Base-by-base conservation (phyloP, 2,329 filamentous ascomycete genomes). In the Helotiales sp. region DNA sequence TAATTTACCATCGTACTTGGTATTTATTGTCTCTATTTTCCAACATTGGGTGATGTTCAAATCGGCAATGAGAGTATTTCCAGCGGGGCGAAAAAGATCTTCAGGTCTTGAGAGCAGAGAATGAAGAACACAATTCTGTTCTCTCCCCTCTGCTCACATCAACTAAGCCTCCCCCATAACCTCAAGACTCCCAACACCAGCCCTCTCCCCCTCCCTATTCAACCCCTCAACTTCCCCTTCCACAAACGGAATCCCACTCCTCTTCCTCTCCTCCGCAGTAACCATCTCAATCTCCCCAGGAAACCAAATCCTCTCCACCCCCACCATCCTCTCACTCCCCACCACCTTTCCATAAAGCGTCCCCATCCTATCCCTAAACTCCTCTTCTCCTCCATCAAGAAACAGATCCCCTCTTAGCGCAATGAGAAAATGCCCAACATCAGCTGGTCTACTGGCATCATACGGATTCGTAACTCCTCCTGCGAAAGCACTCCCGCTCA, bases 401-500 rank as follows among this genome's bases (percentile, higher is more conserved):
- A 92, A 92, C 19, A 92, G 74, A 65, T 92, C 88, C 0, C 89
- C 88, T 69, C 89, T 90, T 63, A 92, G 82, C 17, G 83, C 87
- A 1, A 91, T 75, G 1, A 92, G 70, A 61, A 91, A 91, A 69
- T 92, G 89, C 0, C 89, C 89, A 0, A 91, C 89, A 66, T 91
- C 85, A 0, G 87, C 85, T 1, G 84, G 79, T 57, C 79, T 82
- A 0, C 82, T 86, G 2, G 87, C 80, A 67, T 92, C 89, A 70
- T 95, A 95, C 0, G 90, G 91, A 17, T 83, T 83, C 0, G 86
- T 89, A 17, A 95, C 90, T 67, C 89, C 79, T 0, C 90, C 90
- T 0, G 89, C 91, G 72, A 91, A 95, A 0, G 89, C 89, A 30
- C 86, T 87, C 0, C 90, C 90, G 0, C 88, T 91, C 0, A 95